Percentiles rank a stretch among this genome's conserved stretches.
Conservation (phyloP, 352 stramenopile species). For the Globisporangium paroecandrum region DNA sequence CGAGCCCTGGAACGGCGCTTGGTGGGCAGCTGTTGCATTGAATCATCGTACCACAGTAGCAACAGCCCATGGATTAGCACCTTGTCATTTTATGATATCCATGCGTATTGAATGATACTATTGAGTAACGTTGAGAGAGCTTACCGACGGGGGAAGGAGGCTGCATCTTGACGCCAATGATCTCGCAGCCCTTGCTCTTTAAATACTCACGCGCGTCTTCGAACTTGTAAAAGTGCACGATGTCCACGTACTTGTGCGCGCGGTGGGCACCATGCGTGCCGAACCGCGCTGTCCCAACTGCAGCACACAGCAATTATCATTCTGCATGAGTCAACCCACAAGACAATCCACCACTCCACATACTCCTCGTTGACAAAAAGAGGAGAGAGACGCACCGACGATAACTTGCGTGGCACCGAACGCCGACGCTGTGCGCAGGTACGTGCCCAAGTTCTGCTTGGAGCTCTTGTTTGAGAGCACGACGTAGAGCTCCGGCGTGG, state of each 20-base stretch:
- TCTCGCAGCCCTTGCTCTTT: constrained; percentile 47
- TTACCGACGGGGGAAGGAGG: constrained; percentile 4
- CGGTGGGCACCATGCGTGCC: constrained; percentile 72
- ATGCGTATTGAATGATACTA: not conserved
- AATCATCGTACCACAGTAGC: not conserved
- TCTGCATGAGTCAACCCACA: constrained; percentile 1
- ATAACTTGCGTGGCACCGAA: constrained; percentile 73
- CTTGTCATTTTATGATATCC: not conserved
- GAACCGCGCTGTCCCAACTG: constrained; percentile 75
- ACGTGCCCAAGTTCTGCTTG: constrained; percentile 77
- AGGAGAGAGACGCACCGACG: constrained; percentile 41
- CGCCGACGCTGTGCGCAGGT: constrained; percentile 65
- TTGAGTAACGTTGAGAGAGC: not conserved
- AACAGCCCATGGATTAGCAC: not conserved
- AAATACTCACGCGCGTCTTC: constrained; percentile 55
- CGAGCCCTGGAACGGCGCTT: constrained; percentile 41
- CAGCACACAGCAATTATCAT: not conserved
- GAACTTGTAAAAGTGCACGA: constrained; percentile 73
- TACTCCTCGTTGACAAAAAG: not conserved
- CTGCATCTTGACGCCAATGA: constrained; percentile 45
- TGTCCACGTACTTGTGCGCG: constrained; percentile 77
- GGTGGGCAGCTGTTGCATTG: constrained; percentile 33
- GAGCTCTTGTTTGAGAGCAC: constrained; percentile 73
- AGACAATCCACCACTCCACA: not conserved
- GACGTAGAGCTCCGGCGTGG: constrained; percentile 48